Percentiles rank a stretch among this genome's conserved stretches.
phyloP scores from a whole-genome alignment of 1,284 basidiomycete species.

The Boletus sp. region DNA sequence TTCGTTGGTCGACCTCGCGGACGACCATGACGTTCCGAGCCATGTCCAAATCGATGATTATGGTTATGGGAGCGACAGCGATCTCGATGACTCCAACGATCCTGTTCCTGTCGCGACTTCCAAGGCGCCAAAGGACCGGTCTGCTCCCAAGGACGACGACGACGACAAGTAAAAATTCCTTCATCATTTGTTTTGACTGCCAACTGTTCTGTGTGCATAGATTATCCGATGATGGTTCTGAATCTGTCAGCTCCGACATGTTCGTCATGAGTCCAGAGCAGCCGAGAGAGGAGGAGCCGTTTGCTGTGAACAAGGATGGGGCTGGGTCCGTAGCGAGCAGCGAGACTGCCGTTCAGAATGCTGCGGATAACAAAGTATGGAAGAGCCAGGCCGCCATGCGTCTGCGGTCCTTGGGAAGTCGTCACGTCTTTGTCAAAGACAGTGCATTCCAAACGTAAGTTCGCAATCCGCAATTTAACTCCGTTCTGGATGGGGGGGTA shows the following conservation, averaged over 20 bases:
- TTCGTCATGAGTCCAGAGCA: constrained; percentile 19
- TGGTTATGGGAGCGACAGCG: constrained; percentile 25
- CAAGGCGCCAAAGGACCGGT: neutral
- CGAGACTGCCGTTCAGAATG: constrained; percentile 2
- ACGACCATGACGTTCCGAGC: constrained; percentile 11
- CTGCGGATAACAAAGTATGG: neutral
- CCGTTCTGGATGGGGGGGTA: too few species aligned
- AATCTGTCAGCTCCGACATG: constrained; percentile 16
- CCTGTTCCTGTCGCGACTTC: neutral
- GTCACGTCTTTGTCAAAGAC: constrained; percentile 22
- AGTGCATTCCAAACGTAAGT: constrained; percentile 20
- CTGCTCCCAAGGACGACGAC: neutral
- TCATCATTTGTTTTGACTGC: too few species aligned
- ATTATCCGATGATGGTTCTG: too few species aligned
- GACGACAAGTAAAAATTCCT: constrained; percentile 3
- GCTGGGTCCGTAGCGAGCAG: neutral
- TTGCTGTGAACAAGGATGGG: neutral
- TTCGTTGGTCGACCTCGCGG: constrained; percentile 15
- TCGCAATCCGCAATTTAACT: neutral
- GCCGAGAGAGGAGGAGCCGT: neutral
- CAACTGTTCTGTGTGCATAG: too few species aligned
- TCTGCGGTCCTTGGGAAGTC: constrained; percentile 1
- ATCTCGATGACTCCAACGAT: constrained; percentile 19
- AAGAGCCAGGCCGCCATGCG: neutral
- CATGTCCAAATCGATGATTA: constrained; percentile 12